Percentiles rank a stretch among this genome's conserved stretches.
phyloP scores from a whole-genome alignment of 1,284 basidiomycete species.

The Papiliotrema fonsecae region DNA sequence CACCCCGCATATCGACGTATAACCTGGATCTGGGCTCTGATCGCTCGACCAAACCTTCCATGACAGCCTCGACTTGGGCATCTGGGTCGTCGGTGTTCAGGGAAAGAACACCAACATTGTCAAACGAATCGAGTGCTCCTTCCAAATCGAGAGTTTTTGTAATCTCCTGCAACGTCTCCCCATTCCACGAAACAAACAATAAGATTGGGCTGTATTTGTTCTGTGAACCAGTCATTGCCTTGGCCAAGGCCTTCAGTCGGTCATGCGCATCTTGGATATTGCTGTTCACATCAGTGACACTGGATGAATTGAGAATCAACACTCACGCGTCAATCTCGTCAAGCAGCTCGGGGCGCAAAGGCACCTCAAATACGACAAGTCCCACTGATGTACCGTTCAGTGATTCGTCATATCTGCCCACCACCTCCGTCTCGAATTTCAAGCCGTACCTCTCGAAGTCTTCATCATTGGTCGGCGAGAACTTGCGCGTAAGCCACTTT shows the following conservation, averaged over 20 bases:
- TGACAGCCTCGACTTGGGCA: conserved; percentile 12
- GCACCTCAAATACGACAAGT: conserved; percentile 31
- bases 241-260: conserved; percentile 19
- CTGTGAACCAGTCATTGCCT: conserved; percentile 7
- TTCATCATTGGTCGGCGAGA: conserved; percentile 13
- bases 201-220: conserved; percentile 25
- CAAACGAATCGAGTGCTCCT: conserved; percentile 19
- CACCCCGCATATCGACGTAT: conserved; percentile 18
- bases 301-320: background rate
- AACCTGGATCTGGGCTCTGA: conserved; percentile 20
- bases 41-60: conserved; percentile 13
- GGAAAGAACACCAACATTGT: conserved; percentile 19
- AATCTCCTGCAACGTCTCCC: conserved; percentile 32
- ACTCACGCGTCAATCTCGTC: background rate
- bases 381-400: conserved; percentile 19
- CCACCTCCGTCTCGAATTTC: conserved; percentile 14
- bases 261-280: conserved; percentile 33
- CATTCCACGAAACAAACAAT: conserved; percentile 36
- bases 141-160: conserved; percentile 24
- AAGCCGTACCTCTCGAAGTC: conserved; percentile 17
- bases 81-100: conserved; percentile 31
- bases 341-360: conserved; percentile 13
- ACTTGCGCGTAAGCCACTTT: conserved; percentile 34
- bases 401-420: conserved; percentile 12
- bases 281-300: too few species aligned